Evolutionary conservation across 495 filamentous ascomycete species (phyloP).

Genomic region (Lasiosphaeria hispida): DNA sequence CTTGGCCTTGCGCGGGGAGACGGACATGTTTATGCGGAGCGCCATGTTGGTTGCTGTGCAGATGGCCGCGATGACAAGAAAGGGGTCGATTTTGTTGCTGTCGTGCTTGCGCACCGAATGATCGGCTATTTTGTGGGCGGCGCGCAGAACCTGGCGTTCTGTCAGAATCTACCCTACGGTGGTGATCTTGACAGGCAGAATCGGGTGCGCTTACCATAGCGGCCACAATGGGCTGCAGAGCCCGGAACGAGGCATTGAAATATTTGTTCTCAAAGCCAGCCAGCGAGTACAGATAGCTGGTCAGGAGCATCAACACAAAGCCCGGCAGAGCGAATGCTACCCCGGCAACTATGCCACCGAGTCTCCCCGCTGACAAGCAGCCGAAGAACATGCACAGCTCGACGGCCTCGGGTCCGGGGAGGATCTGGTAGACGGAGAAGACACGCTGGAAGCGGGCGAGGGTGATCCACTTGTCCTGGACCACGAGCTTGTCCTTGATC

Average conservation of each 20-base stretch:
- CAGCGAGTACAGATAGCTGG: slow-evolving; percentile 14
- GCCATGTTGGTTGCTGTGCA: slow-evolving; percentile 15
- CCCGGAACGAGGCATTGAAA: slow-evolving; percentile 15
- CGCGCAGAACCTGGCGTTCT: slow-evolving; percentile 9
- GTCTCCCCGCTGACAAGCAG: slow-evolving; percentile 10
- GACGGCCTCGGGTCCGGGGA: slow-evolving; percentile 14
- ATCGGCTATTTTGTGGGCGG: slow-evolving; percentile 16
- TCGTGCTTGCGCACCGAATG: slow-evolving; percentile 14
- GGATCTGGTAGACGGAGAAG: slow-evolving; percentile 17
- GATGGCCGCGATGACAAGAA: slow-evolving; percentile 14
- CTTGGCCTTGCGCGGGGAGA: too few relatives aligned
- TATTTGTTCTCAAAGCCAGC: slow-evolving; percentile 18
- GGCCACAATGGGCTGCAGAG: slow-evolving; percentile 17
- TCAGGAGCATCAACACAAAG: slow-evolving; percentile 17
- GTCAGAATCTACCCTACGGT: too few relatives aligned
- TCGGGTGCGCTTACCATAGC: slow-evolving; percentile 14
- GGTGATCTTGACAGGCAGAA: too few relatives aligned
- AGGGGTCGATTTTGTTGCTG: slow-evolving; percentile 14
- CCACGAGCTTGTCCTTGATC: slow-evolving; percentile 17
- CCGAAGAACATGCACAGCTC: slow-evolving; percentile 19
- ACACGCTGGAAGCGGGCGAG: slow-evolving; percentile 16
- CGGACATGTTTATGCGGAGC: slow-evolving; percentile 15
- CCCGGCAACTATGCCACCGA: slow-evolving; percentile 12
- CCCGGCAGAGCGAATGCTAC: slow-evolving; percentile 11
- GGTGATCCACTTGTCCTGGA: slow-evolving; percentile 16